Evolutionary conservation across 2,329 filamentous ascomycete genomes (phyloP), one percentile per base, ranked within the genome.

Genomic region (Colletotrichum nymphaeae): DNA sequence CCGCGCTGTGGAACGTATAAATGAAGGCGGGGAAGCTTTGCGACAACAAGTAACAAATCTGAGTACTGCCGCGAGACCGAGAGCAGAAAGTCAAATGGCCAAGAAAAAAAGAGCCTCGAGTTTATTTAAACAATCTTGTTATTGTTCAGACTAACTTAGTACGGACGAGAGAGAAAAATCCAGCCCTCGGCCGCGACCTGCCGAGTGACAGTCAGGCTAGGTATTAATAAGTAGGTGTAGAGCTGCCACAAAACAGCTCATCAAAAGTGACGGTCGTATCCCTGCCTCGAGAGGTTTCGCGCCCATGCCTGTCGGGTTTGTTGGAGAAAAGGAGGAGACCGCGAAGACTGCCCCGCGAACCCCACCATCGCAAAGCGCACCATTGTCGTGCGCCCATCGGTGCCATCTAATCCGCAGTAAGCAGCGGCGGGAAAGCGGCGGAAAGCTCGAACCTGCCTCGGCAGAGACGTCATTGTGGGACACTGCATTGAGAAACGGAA

Each of bases 161-260:
- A 53, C 37, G 55, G 37, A 68, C 56, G 58, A 24, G 53, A 24
- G 53, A 42, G 53, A 19, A 32, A 26, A 49, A 4, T 62, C 55
- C 32, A 65, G 56, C 57, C 56, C 56, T 71, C 67, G 71, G 71
- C 62, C 53, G 71, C 42, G 32, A 57, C 22, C 56, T 58, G 55
- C 71, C 67, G 71, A 73, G 46, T 24, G 56, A 64, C 67, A 72
- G 71, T 42, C 35, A 62, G 62, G 56, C 9, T 24, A 35, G 42
- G 42, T 49, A 22, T 49, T 49, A 49, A n/a, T 49, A 49, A 9
- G 42, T n/a, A 49, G 42, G 42, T 11, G 37, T 30, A 26, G 49
- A 71, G 67, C 62, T 71, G 60, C 56, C 56, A 73, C n/a, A 73
- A 73, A 71, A 73, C 71, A 73, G 49, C 71, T 71, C 71, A 73